Base-by-base conservation (phyloP, 2,329 filamentous ascomycete genomes). In the Chaetomium globosum region DNA sequence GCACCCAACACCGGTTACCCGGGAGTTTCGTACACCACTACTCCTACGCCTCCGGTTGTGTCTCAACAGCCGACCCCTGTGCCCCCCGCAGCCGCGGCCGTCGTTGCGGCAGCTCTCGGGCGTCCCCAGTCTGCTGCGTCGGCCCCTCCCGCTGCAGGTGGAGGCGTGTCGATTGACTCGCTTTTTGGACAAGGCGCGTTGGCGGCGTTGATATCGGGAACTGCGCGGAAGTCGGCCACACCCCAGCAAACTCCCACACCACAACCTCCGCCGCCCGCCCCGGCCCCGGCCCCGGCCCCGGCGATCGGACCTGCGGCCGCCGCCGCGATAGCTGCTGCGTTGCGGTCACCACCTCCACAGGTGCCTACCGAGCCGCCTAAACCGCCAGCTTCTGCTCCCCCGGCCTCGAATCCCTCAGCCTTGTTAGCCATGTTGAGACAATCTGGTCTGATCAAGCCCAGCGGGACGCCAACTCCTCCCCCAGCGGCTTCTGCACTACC, bases 341-440 rank as follows among this genome's bases (percentile, higher is more conserved):
- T 74, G 53, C 81, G 77, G 68, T 85, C 83, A 67, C 86, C 86
- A 60, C 81, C 80, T 68, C 78, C 79, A 57, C 77, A 76, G 56
- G 19, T 48, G n/a, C 56, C 49, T 23, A 36, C 16, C 16, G 56
- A 63, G 23, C 66, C 65, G 51, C 69, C 71, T 43, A 71, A 73
- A 31, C 70, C 75, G 53, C 65, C 57, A 26, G 21, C 55, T 30
- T 13, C 62, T 16, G 31, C 51, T 9, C 43, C 73, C 54, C 71
- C 80, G 52, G 70, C 80, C 52, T 68, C 79, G 67, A 79, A 82
- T 57, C 84, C 88, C 21, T 80, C 85, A 74, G 83, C 87, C 28
- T 77, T 93, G 28, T 79, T 93, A 68, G 87, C 88, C 21, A 86
- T 87, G 73, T 80, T 93, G 64, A 83, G 89, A 65, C 85, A 86